Conservation (phyloP, 1,139 yeast species). For the Nakaseomyces bracarensis region DNA sequence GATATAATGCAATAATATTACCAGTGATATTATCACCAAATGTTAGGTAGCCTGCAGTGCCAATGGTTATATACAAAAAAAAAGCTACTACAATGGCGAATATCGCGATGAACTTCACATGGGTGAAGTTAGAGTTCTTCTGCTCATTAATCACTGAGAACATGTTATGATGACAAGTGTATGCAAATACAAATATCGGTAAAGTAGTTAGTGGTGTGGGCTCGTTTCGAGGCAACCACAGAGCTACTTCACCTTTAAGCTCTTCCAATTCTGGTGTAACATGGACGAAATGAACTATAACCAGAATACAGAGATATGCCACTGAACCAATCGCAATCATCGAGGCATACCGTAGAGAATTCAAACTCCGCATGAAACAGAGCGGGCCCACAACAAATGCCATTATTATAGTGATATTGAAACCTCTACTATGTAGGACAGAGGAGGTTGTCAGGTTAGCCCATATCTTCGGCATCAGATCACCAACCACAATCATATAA, state of each 20-base stretch:
- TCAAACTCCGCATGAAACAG: constrained; percentile 63
- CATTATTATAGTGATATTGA: constrained; percentile 62
- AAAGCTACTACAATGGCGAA: constrained; percentile 52
- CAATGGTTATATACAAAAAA: constrained; percentile 57
- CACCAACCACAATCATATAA: constrained; percentile 83
- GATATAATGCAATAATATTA: constrained; percentile 66
- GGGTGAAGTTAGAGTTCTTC: constrained; percentile 43
- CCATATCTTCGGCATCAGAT: constrained; percentile 79
- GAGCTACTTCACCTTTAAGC: constrained; percentile 40
- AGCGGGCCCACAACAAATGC: constrained; percentile 59
- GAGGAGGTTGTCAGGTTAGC: constrained; percentile 65
- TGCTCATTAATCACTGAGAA: constrained; percentile 85
- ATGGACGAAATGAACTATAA: constrained; percentile 47
- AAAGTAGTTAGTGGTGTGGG: constrained; percentile 58
- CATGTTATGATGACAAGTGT: constrained; percentile 92
- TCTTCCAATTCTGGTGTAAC: constrained; percentile 47
- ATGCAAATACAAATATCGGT: constrained; percentile 87
- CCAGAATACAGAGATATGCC: constrained; percentile 65
- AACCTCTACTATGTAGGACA: constrained; percentile 40
- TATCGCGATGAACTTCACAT: constrained; percentile 45
- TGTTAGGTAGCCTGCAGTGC: constrained; percentile 75
- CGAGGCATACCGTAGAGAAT: constrained; percentile 79
- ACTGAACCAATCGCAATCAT: constrained; percentile 77
- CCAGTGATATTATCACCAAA: constrained; percentile 79
- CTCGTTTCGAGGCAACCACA: constrained; percentile 33